Base-by-base conservation (phyloP, 2,329 filamentous ascomycete species). In the Sporothrix brasiliensis region DNA sequence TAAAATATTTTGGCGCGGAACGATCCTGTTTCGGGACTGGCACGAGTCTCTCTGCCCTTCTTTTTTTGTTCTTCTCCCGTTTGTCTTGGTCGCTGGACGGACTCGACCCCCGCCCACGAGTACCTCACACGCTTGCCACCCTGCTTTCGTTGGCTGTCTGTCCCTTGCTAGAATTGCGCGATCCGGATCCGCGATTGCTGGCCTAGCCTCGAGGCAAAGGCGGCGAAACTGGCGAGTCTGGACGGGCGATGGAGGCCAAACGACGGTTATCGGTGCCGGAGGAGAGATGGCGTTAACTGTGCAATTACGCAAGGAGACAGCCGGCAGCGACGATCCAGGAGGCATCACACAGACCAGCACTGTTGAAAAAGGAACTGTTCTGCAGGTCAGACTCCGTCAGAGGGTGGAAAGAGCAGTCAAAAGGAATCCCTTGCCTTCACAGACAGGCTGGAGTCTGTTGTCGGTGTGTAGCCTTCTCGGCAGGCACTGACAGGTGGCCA, bases 131-230 rank as follows among this genome's bases (percentile, higher is more conserved):
- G 56, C 19, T 47, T 47, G 21, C n/a, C 41, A n/a, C 41, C 58
- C 34, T 39, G 56, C 11, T 16, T 21, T 63, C 39, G n/a, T 11
- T 47, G 19, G 11, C 27, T 30, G 5, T 47, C 47, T 27, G 39
- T 24, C 61, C 27, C 54, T n/a, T 65, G 44, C 44, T 16, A 67
- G 65, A n/a, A 67, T 67, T 54, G 65, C 65, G 65, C 65, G 50
- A 67, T 67, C 65, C 47, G n/a, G 65, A n/a, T 47, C 65, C 50
- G 50, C 61, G 61, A 27, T 30, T 9, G 44, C 34, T 67, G 65
- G 65, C 30, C 24, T 34, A n/a, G 34, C n/a, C 9, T 34, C 6
- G 34, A 66, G 63, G 44, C 44, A 65, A 63, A 27, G 44, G 16
- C 19, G 44, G 61, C 61, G 21, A 50, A 14, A n/a, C 21, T 52